Percentiles rank a stretch among this genome's conserved stretches.
These are phyloP conservation scores for Hemisphaericaspora xylofermentans DNA, from an alignment of 1,139 yeast genomes.

Conservation along the genomic window DNA sequence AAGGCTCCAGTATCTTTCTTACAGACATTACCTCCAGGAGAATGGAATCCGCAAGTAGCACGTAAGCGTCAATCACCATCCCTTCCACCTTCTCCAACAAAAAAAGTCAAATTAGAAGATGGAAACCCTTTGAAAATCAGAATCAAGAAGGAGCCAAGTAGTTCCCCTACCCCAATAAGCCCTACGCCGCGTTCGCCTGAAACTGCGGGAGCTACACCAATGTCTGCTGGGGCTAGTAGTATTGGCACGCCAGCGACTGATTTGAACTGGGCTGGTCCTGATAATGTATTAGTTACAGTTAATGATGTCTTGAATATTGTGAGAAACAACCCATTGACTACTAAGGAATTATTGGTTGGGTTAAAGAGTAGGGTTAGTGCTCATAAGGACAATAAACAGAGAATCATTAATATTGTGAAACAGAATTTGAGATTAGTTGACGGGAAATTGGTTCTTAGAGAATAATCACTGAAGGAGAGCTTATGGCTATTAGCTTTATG, in stretches of 20 bases:
- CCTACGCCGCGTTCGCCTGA: not conserved
- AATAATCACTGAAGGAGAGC: slow-evolving; percentile 19
- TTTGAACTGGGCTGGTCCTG: slow-evolving; percentile 41
- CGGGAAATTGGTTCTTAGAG: slow-evolving; percentile 60
- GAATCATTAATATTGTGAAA: slow-evolving; percentile 67
- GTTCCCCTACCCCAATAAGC: slow-evolving; percentile 15
- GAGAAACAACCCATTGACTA: slow-evolving; percentile 59
- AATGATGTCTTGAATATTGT: slow-evolving; percentile 70
- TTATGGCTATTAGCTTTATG: not conserved
- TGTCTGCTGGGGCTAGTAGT: slow-evolving; percentile 14
- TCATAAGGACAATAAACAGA: slow-evolving; percentile 67
- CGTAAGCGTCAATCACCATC: slow-evolving; percentile 37
- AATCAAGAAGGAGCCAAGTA: slow-evolving; percentile 8
- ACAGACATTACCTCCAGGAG: slow-evolving; percentile 71
- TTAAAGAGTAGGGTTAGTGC: slow-evolving; percentile 64
- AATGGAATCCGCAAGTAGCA: slow-evolving; percentile 76
- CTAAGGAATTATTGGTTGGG: slow-evolving; percentile 61
- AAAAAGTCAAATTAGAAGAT: slow-evolving; percentile 41
- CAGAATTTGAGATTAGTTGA: slow-evolving; percentile 67
- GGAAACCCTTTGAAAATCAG: slow-evolving; percentile 12
- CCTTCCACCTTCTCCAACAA: slow-evolving; percentile 29
- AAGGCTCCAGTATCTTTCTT: slow-evolving; percentile 64
- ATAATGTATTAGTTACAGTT: slow-evolving; percentile 55
- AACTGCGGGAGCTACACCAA: not conserved
- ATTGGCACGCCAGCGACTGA: slow-evolving; percentile 16